These are phyloP conservation scores for Nannochloropsis oceanica DNA, from an alignment of 108 stramenopile genomes.

Conservation along the genomic window DNA sequence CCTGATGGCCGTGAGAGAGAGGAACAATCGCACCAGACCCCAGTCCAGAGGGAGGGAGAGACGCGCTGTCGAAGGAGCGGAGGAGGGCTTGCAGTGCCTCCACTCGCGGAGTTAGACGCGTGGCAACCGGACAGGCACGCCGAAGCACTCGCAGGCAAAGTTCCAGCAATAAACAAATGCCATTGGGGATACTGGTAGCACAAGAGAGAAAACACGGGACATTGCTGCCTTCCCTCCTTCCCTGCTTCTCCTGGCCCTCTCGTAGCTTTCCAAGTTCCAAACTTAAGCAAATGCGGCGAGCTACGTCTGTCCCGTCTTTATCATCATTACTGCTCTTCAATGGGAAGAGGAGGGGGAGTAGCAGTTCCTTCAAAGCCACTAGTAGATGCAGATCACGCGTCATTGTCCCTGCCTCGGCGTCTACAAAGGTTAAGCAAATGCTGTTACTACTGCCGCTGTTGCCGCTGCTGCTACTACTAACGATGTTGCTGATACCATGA, in stretches of 20 bases:
- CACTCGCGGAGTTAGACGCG: neutral
- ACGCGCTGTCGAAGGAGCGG: neutral
- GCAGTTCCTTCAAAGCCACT: neutral
- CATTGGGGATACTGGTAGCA: neutral
- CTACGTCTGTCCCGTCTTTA: neutral
- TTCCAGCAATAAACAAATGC: neutral
- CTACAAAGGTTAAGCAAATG: neutral
- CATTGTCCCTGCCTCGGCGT: neutral
- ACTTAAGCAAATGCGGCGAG: neutral
- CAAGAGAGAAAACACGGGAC: neutral
- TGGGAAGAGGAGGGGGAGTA: neutral
- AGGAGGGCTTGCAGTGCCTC: neutral
- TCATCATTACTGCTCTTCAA: neutral
- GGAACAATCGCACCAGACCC: neutral
- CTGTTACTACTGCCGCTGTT: neutral
- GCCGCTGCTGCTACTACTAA: neutral
- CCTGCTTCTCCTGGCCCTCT: neutral
- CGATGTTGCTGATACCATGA: neutral
- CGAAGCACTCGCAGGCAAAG: neutral
- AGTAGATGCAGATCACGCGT: neutral
- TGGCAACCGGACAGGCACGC: neutral
- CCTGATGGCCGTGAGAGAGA: neutral
- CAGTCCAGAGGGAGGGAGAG: neutral
- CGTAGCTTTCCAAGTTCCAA: neutral
- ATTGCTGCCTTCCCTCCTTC: neutral